Percentiles rank a stretch among this genome's conserved stretches.
Conservation (phyloP, 306 rosid genomes). For the Prunus mume region DNA sequence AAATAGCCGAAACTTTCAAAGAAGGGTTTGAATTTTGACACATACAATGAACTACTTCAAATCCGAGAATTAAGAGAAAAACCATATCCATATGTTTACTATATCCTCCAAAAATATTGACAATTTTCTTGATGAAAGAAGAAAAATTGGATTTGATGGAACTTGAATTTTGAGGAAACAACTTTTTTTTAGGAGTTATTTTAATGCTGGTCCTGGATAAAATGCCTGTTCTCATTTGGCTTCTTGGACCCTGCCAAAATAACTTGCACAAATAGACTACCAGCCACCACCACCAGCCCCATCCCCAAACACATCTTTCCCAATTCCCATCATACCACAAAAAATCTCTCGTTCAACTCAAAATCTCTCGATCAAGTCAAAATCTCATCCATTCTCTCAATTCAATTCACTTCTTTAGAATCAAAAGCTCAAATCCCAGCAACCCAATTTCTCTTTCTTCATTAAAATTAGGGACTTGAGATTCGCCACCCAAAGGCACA, state of each 20-base stretch:
- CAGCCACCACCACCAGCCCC: background rate
- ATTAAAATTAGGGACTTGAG: background rate
- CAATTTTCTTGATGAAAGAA: too few species aligned
- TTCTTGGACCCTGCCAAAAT: background rate
- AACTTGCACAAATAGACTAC: background rate
- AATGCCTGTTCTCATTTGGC: background rate
- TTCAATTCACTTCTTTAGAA: background rate
- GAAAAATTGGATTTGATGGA: too few species aligned
- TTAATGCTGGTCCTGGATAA: background rate
- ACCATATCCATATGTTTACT: too few species aligned
- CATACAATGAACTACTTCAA: too few species aligned
- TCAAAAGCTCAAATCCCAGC: background rate
- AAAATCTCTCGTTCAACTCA: too few species aligned
- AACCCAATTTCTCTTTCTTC: background rate
- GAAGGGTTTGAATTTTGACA: too few species aligned
- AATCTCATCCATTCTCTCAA: background rate
- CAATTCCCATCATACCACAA: background rate
- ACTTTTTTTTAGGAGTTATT: background rate
- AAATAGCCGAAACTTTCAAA: too few species aligned
- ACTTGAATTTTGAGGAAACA: too few species aligned
- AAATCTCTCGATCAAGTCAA: too few species aligned
- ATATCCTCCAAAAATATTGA: too few species aligned
- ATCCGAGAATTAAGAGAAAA: background rate
- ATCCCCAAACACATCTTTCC: background rate
- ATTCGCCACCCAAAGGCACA: background rate